Conservation (phyloP, 148 eudicot species). For the Amaranthus cruentus region DNA sequence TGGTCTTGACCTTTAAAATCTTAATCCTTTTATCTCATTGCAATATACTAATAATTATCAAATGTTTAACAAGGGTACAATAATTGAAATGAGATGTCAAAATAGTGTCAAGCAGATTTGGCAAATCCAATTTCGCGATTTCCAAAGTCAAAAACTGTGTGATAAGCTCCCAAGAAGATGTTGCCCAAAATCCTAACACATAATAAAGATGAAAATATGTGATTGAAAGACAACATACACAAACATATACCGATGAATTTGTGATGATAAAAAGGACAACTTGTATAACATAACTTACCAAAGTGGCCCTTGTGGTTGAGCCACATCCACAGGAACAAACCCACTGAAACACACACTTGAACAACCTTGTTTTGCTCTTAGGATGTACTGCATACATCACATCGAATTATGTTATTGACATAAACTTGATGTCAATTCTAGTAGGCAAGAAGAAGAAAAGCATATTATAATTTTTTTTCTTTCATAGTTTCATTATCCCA, state of each 20-base stretch:
- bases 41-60: background rate
- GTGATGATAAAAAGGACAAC: background rate
- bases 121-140: slow-evolving; percentile 43
- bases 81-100: background rate
- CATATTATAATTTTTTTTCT: background rate
- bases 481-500: no score
- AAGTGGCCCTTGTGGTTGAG: slow-evolving; percentile 43
- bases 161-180: slow-evolving; percentile 45
- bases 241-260: background rate
- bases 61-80: background rate
- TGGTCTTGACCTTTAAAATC: no score
- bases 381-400: slow-evolving; percentile 30
- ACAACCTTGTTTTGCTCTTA: slow-evolving; percentile 23
- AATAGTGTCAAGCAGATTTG: slow-evolving; percentile 21
- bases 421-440: background rate
- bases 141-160: slow-evolving; percentile 46
- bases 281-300: slow-evolving; percentile 31
- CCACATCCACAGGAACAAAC: slow-evolving; percentile 44
- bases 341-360: slow-evolving; percentile 36
- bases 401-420: background rate
- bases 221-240: background rate
- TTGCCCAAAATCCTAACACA: slow-evolving; percentile 43
- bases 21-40: no score
- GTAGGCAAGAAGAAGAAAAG: background rate
- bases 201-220: background rate